These are phyloP conservation scores for Pichia sp. DNA, from an alignment of 1,139 yeast species.

Conservation along the genomic window DNA sequence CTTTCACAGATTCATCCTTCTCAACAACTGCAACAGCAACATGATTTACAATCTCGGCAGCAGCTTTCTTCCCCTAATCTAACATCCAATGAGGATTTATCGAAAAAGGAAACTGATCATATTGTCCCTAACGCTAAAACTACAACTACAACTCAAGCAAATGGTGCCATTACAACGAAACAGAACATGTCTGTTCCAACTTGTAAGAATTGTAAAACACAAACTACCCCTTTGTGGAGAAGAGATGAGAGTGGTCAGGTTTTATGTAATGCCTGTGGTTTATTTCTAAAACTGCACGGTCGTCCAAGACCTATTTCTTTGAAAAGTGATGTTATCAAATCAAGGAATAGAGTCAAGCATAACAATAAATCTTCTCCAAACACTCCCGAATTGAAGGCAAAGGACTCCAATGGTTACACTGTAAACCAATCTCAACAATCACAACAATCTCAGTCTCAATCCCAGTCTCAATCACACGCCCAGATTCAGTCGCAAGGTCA, in stretches of 20 bases:
- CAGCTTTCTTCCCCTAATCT: no score
- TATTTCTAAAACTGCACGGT: slow-evolving; percentile 84
- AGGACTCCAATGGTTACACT: slow-evolving; percentile 17
- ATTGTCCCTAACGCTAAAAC: slow-evolving; percentile 45
- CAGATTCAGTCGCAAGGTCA: neutral
- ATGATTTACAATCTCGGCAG: no score
- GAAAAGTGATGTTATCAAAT: slow-evolving; percentile 86
- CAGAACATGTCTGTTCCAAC: slow-evolving; percentile 55
- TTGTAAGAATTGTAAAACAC: slow-evolving; percentile 86
- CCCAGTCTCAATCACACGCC: neutral
- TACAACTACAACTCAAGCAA: slow-evolving; percentile 34
- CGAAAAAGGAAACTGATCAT: slow-evolving; percentile 23
- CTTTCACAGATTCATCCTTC: no score
- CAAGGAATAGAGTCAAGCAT: slow-evolving; percentile 68
- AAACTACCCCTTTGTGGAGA: slow-evolving; percentile 93
- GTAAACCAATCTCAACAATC: neutral
- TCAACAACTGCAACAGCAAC: no score
- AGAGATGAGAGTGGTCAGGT: slow-evolving; percentile 91
- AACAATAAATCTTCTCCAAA: slow-evolving; percentile 27
- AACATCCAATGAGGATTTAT: slow-evolving; percentile 2
- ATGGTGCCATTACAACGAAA: slow-evolving; percentile 34
- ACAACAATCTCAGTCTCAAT: slow-evolving; percentile 1
- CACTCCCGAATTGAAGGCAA: slow-evolving; percentile 30
- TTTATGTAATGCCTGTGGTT: slow-evolving; percentile 91
- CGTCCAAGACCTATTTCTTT: slow-evolving; percentile 85